Evolutionary conservation across 177 flowering plant genomes (phyloP), one percentile per base, ranked within the genome.

Genomic region (Vitis hybrid): DNA sequence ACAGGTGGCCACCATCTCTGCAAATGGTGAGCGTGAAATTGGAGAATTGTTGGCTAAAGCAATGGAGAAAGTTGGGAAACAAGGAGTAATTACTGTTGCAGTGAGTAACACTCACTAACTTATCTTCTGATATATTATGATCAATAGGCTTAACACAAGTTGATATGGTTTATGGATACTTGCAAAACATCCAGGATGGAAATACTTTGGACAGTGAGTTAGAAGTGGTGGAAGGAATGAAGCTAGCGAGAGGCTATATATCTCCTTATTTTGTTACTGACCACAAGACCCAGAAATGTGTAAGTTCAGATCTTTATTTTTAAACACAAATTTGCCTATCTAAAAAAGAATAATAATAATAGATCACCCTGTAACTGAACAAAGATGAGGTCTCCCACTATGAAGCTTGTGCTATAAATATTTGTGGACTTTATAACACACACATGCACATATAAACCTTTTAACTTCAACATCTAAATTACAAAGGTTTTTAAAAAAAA

Each of bases 161-260:
- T 48, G 60, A 15, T 51, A 35, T 75, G 24, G 16, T 65, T 70
- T 18, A 56, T 60, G 32, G 8, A 19, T 66, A 59, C 27, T 52
- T 71, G 40, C 27, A 35, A 65, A 71, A 56, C 76, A 73, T 71
- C 59, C 76, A 91, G 97, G 91, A 89, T 74, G 93, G 93, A 9
- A 88, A 89, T 74, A 92, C 92, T 11, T 70, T 92, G 80, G 84
- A 82, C 50, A 81, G 85, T 74, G 94, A 92, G 67, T 77, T 92
- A 78, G 96, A 92, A 75, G 90, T 92, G 64, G 96, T 92, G 70
- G 96, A 91, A 77, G 98, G 96, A 76, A 91, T 92, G 98, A 92
- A 91, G 80, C 87, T 92, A 13, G 87, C 67, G 52, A 86, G 98
- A 74, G 98, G 98, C 65, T 92, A 83, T 70, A 85, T 92, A 64